A percentile compares a stretch with the other conserved stretches of the same genome.
Conservation (phyloP, 768 basidiomycete species). For the Infundibulicybe gibba region DNA sequence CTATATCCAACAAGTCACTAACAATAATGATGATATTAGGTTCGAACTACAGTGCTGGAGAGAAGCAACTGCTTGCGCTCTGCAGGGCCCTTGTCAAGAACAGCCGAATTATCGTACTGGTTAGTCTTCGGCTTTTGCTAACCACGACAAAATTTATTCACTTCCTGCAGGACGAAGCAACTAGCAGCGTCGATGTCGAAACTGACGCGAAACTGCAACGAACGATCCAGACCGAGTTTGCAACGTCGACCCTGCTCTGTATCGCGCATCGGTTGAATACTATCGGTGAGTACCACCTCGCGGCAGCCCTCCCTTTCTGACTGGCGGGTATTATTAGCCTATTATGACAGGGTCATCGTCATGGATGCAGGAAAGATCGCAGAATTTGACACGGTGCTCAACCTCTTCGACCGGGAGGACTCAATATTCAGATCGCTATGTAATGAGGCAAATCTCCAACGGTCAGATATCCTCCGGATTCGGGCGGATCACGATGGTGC, state of each 20-base stretch:
- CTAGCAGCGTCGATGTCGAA: slow-evolving; percentile 58
- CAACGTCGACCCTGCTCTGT: slow-evolving; percentile 47
- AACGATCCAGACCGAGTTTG: slow-evolving; percentile 62
- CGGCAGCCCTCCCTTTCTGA: slow-evolving; percentile 5
- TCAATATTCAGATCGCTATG: slow-evolving; percentile 74
- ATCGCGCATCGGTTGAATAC: slow-evolving; percentile 60
- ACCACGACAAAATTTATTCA: neutral
- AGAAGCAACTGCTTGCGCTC: slow-evolving; percentile 61
- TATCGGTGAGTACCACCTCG: slow-evolving; percentile 32
- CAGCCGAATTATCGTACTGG: slow-evolving; percentile 54
- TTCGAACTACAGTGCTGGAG: slow-evolving; percentile 62
- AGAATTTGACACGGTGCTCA: slow-evolving; percentile 73
- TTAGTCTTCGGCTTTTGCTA: slow-evolving; percentile 17
- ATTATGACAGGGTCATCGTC: slow-evolving; percentile 69
- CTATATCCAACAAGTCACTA: no score
- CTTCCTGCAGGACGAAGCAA: slow-evolving; percentile 53
- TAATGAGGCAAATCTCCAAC: slow-evolving; percentile 54
- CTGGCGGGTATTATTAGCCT: slow-evolving; percentile 25
- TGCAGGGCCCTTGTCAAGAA: slow-evolving; percentile 62
- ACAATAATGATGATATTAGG: slow-evolving; percentile 28
- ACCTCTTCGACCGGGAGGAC: slow-evolving; percentile 53
- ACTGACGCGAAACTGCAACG: slow-evolving; percentile 59
- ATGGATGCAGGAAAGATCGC: slow-evolving; percentile 68
- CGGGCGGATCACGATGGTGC: slow-evolving; percentile 23
- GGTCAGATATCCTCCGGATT: slow-evolving; percentile 55